Evolutionary conservation across 306 rosid genomes (phyloP).

Genomic region (Cajanus cajan): DNA sequence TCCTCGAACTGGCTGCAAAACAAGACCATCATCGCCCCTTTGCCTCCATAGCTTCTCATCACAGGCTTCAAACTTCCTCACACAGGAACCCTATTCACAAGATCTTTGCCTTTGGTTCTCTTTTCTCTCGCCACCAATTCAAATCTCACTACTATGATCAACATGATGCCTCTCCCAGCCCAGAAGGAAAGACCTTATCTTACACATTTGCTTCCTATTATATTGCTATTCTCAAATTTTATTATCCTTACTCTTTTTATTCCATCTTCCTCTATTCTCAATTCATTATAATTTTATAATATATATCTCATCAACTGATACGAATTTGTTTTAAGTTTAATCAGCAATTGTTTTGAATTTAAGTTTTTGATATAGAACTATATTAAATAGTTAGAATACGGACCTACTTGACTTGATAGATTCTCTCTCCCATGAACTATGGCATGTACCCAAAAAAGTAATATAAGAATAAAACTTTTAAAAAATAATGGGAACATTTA

Average conservation of each 20-base stretch:
- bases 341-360: no score
- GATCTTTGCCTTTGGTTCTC: conserved; percentile 84
- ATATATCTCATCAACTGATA: no score
- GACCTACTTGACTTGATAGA: no score
- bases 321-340: no score
- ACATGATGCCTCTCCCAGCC: conserved; percentile 66
- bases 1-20: conserved; percentile 65
- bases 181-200: conserved; percentile 57
- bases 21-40: conserved; percentile 45
- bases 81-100: conserved; percentile 61
- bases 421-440: no score
- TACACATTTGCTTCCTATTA: conserved; percentile 20
- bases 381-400: no score
- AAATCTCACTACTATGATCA: conserved; percentile 49
- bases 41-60: conserved; percentile 26
- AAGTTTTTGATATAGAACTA: no score
- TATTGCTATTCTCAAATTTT: background rate
- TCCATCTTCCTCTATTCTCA: background rate
- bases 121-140: conserved; percentile 64
- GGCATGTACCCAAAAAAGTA: no score
- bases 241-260: background rate
- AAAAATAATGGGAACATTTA: background rate
- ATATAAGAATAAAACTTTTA: background rate
- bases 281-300: background rate
- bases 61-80: conserved; percentile 33